Conservation (phyloP, 345 rosid genomes). For the Rubroshorea leprosula region DNA sequence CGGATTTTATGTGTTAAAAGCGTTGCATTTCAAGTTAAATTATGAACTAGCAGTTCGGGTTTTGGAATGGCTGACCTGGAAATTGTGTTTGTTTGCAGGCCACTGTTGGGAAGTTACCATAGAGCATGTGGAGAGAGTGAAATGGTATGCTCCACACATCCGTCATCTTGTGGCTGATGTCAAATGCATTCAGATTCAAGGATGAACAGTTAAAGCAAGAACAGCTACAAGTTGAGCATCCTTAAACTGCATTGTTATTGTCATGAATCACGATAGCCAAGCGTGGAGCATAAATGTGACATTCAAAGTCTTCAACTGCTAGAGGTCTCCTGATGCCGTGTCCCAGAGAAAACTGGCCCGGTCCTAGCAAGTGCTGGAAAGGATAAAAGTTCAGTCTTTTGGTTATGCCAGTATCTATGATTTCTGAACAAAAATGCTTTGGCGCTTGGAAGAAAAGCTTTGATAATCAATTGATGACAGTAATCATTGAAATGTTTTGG, state of each 20-base stretch:
- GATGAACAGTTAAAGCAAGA: neutral
- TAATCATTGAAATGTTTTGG: neutral
- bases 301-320: neutral
- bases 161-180: constrained; percentile 91
- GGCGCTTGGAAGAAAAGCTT: no score
- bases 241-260: neutral
- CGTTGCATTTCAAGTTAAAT: neutral
- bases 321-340: neutral
- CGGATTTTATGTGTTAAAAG: neutral
- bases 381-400: neutral
- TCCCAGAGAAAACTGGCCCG: neutral
- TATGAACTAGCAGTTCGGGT: neutral
- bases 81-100: constrained; percentile 36
- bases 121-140: constrained; percentile 77
- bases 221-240: neutral
- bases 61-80: neutral
- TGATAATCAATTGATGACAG: no score
- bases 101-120: constrained; percentile 61
- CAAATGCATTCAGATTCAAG: constrained; percentile 40
- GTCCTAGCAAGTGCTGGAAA: neutral
- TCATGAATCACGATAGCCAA: no score
- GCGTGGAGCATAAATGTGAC: neutral
- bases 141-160: constrained; percentile 92
- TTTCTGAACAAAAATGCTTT: no score
- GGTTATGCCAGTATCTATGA: no score